These are phyloP conservation scores for Syzygium jambos DNA, from an alignment of 345 rosid genomes.

Conservation along the genomic window DNA sequence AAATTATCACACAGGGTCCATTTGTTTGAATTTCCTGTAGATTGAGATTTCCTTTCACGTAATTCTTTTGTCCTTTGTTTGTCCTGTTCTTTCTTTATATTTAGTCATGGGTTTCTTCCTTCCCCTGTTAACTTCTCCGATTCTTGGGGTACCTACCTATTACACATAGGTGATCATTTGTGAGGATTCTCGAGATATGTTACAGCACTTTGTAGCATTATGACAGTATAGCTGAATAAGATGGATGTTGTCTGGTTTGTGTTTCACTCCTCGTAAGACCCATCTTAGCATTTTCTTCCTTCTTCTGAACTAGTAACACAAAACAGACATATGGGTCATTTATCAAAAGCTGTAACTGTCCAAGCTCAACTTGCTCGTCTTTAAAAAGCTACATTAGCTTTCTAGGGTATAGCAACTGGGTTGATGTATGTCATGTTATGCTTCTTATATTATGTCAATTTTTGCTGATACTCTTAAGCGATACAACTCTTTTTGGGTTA, in stretches of 20 bases:
- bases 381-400: not conserved
- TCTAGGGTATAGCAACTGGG: not conserved
- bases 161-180: not conserved
- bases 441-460: not conserved
- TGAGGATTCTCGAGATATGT: not conserved
- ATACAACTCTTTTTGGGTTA: not conserved
- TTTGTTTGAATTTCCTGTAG: not conserved
- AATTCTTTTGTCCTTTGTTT: not conserved
- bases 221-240: not conserved
- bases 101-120: not conserved
- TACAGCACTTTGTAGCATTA: not conserved
- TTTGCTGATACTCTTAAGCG: not conserved
- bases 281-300: not conserved
- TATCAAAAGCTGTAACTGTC: not conserved
- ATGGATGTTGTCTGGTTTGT: not conserved
- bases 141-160: not conserved
- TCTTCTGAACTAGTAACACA: not conserved
- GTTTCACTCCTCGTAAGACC: not conserved
- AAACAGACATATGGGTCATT: not conserved
- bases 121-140: not conserved
- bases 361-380: not conserved
- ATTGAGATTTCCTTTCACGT: not conserved
- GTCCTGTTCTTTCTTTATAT: not conserved
- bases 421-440: not conserved
- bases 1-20: not conserved